These are phyloP conservation scores for Penicillium psychrosexuale DNA, from an alignment of 2,329 filamentous ascomycete species.

Conservation along the genomic window DNA sequence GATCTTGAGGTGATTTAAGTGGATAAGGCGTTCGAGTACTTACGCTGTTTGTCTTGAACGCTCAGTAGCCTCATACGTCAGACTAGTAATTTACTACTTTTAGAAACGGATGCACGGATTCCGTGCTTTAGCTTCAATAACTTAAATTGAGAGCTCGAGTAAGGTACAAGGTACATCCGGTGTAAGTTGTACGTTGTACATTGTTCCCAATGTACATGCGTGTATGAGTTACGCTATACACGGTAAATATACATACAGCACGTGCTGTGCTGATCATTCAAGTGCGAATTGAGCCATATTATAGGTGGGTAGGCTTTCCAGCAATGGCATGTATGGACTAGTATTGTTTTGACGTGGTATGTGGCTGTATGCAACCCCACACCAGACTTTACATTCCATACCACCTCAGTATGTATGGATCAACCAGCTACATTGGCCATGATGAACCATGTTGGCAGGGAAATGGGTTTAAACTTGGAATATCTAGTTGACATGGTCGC, in stretches of 20 bases:
- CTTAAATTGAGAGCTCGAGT: not conserved
- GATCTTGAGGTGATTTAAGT: not conserved
- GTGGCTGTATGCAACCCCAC: not conserved
- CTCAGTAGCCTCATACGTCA: not conserved
- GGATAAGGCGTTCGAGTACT: not conserved
- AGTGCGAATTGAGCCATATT: not conserved
- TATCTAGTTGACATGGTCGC: not conserved
- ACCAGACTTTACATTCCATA: not conserved
- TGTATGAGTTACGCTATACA: constrained; percentile 2
- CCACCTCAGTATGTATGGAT: not conserved
- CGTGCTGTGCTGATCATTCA: constrained; percentile 4
- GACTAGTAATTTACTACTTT: not conserved
- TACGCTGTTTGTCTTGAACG: too few species aligned
- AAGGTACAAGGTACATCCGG: not conserved
- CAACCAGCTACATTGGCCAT: not conserved
- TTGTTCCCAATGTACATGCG: not conserved
- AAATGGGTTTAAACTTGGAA: not conserved
- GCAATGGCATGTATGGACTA: constrained; percentile 11
- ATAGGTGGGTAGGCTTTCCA: constrained; percentile 21
- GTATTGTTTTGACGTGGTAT: not conserved
- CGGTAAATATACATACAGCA: not conserved
- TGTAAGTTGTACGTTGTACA: not conserved
- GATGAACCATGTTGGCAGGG: not conserved
- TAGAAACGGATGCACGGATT: not conserved
- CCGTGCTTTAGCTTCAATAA: not conserved